phyloP scores from a whole-genome alignment of 2,329 filamentous ascomycete species.

The Decorospora gaudefroyi region DNA sequence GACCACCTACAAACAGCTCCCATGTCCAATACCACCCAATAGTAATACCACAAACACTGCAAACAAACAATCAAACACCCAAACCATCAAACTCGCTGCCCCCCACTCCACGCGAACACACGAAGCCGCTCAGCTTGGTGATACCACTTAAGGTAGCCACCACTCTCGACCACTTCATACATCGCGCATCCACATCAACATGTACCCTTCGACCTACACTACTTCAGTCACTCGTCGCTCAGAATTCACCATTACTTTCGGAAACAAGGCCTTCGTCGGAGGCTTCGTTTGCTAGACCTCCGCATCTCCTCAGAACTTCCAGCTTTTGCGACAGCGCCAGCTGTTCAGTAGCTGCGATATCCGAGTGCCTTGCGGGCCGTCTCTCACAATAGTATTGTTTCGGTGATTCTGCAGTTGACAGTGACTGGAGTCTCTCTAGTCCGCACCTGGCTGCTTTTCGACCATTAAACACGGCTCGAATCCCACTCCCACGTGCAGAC shows the following conservation, averaged over 20 bases:
- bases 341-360: conserved; percentile 44
- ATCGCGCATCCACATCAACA: conserved; percentile 40
- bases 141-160: conserved; percentile 32
- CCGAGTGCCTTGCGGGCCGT: conserved; percentile 47
- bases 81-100: conserved; percentile 9
- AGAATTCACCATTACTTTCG: conserved; percentile 44
- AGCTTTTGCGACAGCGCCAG: conserved; percentile 43
- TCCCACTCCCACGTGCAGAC: conserved; percentile 34
- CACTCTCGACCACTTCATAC: conserved; percentile 35
- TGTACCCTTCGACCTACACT: conserved; percentile 42
- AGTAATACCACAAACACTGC: conserved; percentile 34
- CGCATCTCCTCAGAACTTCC: conserved; percentile 41
- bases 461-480: conserved; percentile 42
- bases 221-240: conserved; percentile 53
- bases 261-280: conserved; percentile 49
- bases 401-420: conserved; percentile 52
- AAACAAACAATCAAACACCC: conserved; percentile 16
- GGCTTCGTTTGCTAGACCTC: conserved; percentile 47
- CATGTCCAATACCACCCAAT: conserved; percentile 30
- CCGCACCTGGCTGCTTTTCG: conserved; percentile 42
- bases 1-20: conserved; percentile 21
- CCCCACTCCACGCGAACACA: conserved; percentile 22
- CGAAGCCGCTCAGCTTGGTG: conserved; percentile 39
- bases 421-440: conserved; percentile 49
- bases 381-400: conserved; percentile 47